Percentiles rank a stretch among this genome's conserved stretches.
phyloP scores from a whole-genome alignment of 192 early-diverging fungal genomes.

The Chytriomyces confervae region DNA sequence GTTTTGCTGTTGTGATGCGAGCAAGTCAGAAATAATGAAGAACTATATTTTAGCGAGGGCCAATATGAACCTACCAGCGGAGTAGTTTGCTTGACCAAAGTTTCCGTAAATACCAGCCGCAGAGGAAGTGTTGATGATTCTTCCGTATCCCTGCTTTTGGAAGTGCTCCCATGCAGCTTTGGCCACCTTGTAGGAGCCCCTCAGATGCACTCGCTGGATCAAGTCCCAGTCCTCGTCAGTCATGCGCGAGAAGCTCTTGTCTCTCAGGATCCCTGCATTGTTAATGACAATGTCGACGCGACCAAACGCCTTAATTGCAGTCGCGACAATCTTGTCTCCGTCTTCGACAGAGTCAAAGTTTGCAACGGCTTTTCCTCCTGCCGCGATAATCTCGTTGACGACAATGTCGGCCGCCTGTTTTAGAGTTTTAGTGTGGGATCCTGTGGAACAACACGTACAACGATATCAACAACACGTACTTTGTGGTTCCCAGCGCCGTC shows the following conservation, averaged over 20 bases:
- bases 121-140: constrained; percentile 90
- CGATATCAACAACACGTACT: constrained; percentile 29
- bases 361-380: constrained; percentile 92
- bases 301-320: constrained; percentile 93
- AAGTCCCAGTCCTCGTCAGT: constrained; percentile 98
- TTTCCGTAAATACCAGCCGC: constrained; percentile 99
- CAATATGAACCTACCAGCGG: constrained; percentile 59
- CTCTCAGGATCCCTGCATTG: constrained; percentile 95
- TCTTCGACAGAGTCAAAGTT: constrained; percentile 98
- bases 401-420: constrained; percentile 87
- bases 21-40: neutral
- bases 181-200: constrained; percentile 93
- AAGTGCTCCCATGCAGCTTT: constrained; percentile 97
- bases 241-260: constrained; percentile 96
- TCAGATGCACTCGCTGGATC: constrained; percentile 89
- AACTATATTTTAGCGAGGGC: neutral
- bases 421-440: neutral
- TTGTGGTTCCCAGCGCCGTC: constrained; percentile 70
- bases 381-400: constrained; percentile 86
- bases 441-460: neutral
- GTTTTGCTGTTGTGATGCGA: constrained; percentile 73
- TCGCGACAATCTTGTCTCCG: constrained; percentile 97
- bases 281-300: constrained; percentile 96
- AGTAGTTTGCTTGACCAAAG: constrained; percentile 94
- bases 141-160: constrained; percentile 94